These are phyloP conservation scores for Volvariella volvacea DNA, from an alignment of 1,284 basidiomycete genomes.

Conservation along the genomic window DNA sequence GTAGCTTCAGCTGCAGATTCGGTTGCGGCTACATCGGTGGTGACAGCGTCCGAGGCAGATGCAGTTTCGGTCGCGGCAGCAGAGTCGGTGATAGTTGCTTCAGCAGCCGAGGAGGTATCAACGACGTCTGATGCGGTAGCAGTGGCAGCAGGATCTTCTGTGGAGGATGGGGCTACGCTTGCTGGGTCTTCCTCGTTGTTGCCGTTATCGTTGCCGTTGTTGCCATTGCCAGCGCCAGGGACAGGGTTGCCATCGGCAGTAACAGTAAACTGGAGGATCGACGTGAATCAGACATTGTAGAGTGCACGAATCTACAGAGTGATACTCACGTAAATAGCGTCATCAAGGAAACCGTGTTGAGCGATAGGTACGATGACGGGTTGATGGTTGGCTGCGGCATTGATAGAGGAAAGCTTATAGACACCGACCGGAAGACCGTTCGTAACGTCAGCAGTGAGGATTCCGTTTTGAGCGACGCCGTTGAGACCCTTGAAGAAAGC, in stretches of 20 bases:
- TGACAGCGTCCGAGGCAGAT: too few species aligned
- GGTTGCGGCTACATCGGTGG: background rate
- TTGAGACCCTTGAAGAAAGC: conserved; percentile 67
- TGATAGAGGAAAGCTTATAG: conserved; percentile 51
- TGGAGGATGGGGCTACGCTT: conserved; percentile 8
- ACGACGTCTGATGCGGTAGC: conserved; percentile 6
- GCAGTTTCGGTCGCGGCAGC: background rate
- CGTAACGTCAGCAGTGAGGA: conserved; percentile 49
- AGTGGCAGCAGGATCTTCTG: conserved; percentile 8
- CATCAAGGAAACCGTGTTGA: conserved; percentile 60
- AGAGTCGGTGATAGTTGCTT: background rate
- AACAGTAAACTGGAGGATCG: conserved; percentile 39
- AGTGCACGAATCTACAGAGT: conserved; percentile 2
- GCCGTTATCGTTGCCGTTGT: conserved; percentile 5
- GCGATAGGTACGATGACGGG: conserved; percentile 39
- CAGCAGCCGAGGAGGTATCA: conserved; percentile 4
- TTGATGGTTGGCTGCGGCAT: conserved; percentile 54
- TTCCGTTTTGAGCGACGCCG: conserved; percentile 35
- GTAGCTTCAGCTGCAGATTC: too few species aligned
- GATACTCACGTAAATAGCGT: conserved; percentile 51
- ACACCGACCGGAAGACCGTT: conserved; percentile 52
- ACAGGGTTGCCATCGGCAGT: conserved; percentile 21
- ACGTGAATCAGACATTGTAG: conserved; percentile 6
- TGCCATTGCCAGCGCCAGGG: conserved; percentile 8
- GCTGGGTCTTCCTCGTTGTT: conserved; percentile 3